Evolutionary conservation across 2,329 filamentous ascomycete genomes (phyloP).

Genomic region (Colletotrichum cuscutae): DNA sequence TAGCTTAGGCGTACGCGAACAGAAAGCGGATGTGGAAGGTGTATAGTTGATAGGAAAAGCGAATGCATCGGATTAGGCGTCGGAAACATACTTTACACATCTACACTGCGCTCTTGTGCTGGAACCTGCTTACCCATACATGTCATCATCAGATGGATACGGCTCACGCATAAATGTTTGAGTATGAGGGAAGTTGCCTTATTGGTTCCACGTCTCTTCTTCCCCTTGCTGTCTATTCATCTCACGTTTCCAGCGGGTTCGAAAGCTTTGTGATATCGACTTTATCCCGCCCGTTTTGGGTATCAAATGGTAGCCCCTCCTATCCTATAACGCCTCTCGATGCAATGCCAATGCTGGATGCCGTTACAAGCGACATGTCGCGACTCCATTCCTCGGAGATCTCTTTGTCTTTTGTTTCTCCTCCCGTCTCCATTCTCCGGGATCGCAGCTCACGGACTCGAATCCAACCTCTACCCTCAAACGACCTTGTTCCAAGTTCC

Average conservation of each 20-base stretch:
- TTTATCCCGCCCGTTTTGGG: constrained; percentile 5
- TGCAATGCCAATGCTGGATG: background rate
- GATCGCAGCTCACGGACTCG: background rate
- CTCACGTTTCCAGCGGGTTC: constrained; percentile 7
- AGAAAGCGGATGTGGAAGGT: background rate
- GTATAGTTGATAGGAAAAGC: constrained; percentile 2
- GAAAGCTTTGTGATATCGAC: background rate
- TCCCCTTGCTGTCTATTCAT: constrained; percentile 1
- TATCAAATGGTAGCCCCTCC: constrained; percentile 17
- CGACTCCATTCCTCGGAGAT: too few species aligned
- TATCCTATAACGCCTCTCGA: constrained; percentile 12
- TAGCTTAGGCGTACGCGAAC: background rate
- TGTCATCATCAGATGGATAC: background rate
- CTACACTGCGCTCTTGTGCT: background rate
- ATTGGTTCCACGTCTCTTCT: background rate
- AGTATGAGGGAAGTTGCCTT: background rate
- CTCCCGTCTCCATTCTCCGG: background rate
- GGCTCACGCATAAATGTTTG: background rate
- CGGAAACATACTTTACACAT: background rate
- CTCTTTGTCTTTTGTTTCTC: too few species aligned
- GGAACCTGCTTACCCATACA: too few species aligned
- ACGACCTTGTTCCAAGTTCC: too few species aligned
- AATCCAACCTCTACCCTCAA: background rate
- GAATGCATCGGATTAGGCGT: constrained; percentile 6
- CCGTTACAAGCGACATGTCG: background rate